phyloP scores from a whole-genome alignment of 2,329 filamentous ascomycete genomes.

The Verticillium longisporum region DNA sequence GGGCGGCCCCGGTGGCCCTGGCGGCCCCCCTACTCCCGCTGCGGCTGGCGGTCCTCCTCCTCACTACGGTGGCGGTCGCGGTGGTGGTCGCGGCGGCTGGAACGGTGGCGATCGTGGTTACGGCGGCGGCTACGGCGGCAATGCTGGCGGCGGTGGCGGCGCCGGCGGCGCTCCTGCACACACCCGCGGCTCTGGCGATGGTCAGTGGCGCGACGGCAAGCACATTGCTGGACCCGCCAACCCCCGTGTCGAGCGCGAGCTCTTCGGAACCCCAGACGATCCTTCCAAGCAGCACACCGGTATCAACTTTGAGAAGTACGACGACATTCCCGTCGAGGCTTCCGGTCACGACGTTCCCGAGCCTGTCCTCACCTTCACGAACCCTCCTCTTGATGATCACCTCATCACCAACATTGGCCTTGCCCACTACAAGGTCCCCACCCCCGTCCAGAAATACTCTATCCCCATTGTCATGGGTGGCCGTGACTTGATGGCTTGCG shows the following conservation, averaged over 20 bases:
- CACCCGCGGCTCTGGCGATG: slow-evolving; percentile 83
- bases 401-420: slow-evolving; percentile 89
- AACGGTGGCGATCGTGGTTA: slow-evolving; percentile 17
- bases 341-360: slow-evolving; percentile 92
- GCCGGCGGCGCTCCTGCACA: slow-evolving; percentile 45
- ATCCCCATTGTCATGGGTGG: slow-evolving; percentile 98
- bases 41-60: slow-evolving; percentile 15
- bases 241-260: slow-evolving; percentile 84
- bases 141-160: slow-evolving; percentile 32
- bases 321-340: slow-evolving; percentile 97
- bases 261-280: slow-evolving; percentile 87
- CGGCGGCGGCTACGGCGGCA: slow-evolving; percentile 32
- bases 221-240: slow-evolving; percentile 87
- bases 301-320: slow-evolving; percentile 99
- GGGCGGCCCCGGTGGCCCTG: slow-evolving; percentile 15
- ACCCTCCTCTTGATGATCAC: slow-evolving; percentile 92
- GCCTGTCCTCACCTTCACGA: slow-evolving; percentile 82
- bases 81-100: slow-evolving; percentile 29
- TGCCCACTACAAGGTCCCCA: slow-evolving; percentile 90
- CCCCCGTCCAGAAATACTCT: slow-evolving; percentile 98
- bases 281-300: slow-evolving; percentile 93
- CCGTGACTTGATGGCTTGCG: slow-evolving; percentile 98
- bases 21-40: slow-evolving; percentile 13
- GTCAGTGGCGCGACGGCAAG: slow-evolving; percentile 95
- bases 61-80: slow-evolving; percentile 23